A percentile compares a stretch with the other conserved stretches of the same genome.
Evolutionary conservation across 2,329 filamentous ascomycete species (phyloP).

Genomic region (Nemania abortiva): DNA sequence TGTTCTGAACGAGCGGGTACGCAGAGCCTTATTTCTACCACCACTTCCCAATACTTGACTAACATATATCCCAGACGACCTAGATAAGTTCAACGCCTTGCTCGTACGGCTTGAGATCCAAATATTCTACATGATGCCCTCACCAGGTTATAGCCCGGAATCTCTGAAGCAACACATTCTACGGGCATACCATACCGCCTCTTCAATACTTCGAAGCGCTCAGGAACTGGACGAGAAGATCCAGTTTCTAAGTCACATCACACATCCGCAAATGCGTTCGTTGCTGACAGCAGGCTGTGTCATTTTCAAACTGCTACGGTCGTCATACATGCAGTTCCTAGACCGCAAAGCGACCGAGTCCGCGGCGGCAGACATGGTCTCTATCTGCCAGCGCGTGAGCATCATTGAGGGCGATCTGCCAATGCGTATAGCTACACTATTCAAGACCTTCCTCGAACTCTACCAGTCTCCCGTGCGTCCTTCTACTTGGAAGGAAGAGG

Average conservation of each 20-base stretch:
- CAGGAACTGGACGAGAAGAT: conserved; percentile 57
- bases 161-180: conserved; percentile 60
- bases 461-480: conserved; percentile 52
- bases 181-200: conserved; percentile 62
- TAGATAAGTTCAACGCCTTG: conserved; percentile 62
- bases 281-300: conserved; percentile 61
- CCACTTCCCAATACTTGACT: conserved; percentile 22
- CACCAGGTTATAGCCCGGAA: conserved; percentile 54
- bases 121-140: conserved; percentile 64
- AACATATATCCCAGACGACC: conserved; percentile 52
- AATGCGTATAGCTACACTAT: conserved; percentile 58
- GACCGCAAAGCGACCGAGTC: conserved; percentile 38
- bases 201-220: conserved; percentile 58
- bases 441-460: conserved; percentile 61
- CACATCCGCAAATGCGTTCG: conserved; percentile 63
- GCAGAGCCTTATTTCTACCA: conserved; percentile 22
- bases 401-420: conserved; percentile 64
- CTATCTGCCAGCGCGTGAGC: conserved; percentile 57
- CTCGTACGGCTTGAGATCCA: conserved; percentile 66
- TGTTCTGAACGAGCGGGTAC: conserved; percentile 61
- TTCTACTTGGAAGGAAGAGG: conserved; percentile 55
- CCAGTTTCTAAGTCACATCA: conserved; percentile 58
- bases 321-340: conserved; percentile 54
- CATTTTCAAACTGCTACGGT: conserved; percentile 60
- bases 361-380: conserved; percentile 49